Evolutionary conservation across 192 early-diverging fungal genomes (phyloP).

Genomic region (Hyaloraphidium curvatum): DNA sequence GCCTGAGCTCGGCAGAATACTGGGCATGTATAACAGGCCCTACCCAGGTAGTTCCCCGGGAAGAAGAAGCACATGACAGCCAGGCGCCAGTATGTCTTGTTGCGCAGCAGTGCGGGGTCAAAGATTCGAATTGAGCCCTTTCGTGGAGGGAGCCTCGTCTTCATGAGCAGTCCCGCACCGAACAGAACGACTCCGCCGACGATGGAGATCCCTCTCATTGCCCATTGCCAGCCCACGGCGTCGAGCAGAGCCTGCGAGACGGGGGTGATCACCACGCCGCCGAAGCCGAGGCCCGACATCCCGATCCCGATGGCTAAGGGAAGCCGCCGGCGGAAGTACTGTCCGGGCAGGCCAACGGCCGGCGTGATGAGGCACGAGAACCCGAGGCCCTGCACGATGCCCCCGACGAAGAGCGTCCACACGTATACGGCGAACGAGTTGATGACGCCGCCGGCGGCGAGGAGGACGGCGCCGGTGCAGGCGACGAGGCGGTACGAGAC

Average conservation of each 20-base stretch:
- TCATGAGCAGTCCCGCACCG: neutral
- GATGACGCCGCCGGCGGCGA: slow-evolving; percentile 18
- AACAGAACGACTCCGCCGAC: neutral
- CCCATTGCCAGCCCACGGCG: slow-evolving; percentile 32
- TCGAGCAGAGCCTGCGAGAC: slow-evolving; percentile 36
- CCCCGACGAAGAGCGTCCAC: slow-evolving; percentile 55
- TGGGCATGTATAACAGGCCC: no score
- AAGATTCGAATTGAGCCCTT: no score
- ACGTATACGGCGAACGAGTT: slow-evolving; percentile 24
- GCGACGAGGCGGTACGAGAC: slow-evolving; percentile 30
- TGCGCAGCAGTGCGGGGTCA: no score
- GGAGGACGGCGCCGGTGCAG: slow-evolving; percentile 21
- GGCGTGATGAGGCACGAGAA: slow-evolving; percentile 42
- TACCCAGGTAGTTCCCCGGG: no score
- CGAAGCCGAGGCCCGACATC: slow-evolving; percentile 53
- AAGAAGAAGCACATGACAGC: no score
- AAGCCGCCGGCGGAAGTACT: slow-evolving; percentile 46
- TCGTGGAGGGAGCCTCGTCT: neutral
- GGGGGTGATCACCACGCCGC: slow-evolving; percentile 43
- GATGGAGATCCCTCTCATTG: slow-evolving; percentile 31
- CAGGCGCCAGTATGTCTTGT: no score
- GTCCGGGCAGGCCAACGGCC: slow-evolving; percentile 34
- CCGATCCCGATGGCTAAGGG: slow-evolving; percentile 52
- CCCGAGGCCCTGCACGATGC: slow-evolving; percentile 50
- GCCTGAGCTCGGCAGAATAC: no score